Conservation (phyloP, 305 asterid genomes). For the Fraxinus baroniana region DNA sequence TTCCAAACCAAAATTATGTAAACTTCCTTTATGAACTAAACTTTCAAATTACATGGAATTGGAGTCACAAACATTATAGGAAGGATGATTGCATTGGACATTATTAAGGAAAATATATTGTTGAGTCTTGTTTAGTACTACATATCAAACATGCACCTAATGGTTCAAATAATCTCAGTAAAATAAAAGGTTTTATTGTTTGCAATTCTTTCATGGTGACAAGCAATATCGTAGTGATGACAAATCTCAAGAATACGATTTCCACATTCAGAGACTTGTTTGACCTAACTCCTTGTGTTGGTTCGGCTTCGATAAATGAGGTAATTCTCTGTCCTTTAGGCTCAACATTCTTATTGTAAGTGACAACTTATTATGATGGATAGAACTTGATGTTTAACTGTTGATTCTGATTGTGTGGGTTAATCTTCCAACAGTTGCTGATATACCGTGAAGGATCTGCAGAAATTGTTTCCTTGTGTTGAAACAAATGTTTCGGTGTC, state of each 20-base stretch:
- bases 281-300: conserved; percentile 63
- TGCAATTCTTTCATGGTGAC: conserved; percentile 44
- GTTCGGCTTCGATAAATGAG: conserved; percentile 62
- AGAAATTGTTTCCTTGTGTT: conserved; percentile 45
- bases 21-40: no score
- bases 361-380: not conserved
- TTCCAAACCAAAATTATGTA: no score
- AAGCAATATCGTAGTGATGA: conserved; percentile 46
- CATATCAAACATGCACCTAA: not conserved
- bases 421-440: conserved; percentile 49
- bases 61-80: no score
- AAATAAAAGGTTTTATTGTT: conserved; percentile 27
- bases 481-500: conserved; percentile 31
- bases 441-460: conserved; percentile 61
- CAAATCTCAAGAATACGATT: conserved; percentile 59
- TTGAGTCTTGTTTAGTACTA: not conserved
- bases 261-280: conserved; percentile 71
- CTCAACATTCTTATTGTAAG: not conserved
- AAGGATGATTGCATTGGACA: not conserved
- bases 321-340: conserved; percentile 28
- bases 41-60: no score
- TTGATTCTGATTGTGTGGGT: not conserved
- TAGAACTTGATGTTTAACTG: no score
- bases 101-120: not conserved
- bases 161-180: conserved; percentile 25